Evolutionary conservation across 169 alveolate species (phyloP), one percentile per base, ranked within the genome.

Genomic region (Cryptosporidium canis): DNA sequence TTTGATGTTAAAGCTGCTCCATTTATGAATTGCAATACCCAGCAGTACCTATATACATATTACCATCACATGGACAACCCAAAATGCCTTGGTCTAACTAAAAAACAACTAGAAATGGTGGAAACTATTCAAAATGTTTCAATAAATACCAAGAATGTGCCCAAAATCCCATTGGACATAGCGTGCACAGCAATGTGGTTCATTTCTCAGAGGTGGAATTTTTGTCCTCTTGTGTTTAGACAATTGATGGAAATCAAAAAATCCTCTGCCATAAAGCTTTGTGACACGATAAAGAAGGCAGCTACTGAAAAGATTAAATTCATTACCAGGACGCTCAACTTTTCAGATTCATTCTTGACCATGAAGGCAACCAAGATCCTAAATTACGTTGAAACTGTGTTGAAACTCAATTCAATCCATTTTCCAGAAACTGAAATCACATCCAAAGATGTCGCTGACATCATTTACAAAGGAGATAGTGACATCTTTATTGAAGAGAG

Each of bases 1-100:
- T 77, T 77, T 77, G 72, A 77, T 77, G 87, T 58, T 11, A 77
- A 77, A 16, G 68, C 66, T n/a, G 87, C 87, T 77, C 87, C 87
- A 37, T 77, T 77, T 61, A 77, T 77, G 87, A 56, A 77, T 27
- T 77, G 65, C n/a, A 77, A 35, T 29, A 56, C 70, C 39, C 87
- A 61, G 5, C 87, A 77, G 39, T 37, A 58, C 29, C 55, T 77
- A 24, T 77, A 58, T 58, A 58, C 77, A 14, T 77, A 77, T 41
- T 61, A 77, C n/a, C 68, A 77, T n/a, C 68, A 37, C 27, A 27
- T 27, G 37, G 87, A 77, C 27, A 77, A 55, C 41, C 14, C 87
- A 0, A 77, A 77, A 43, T 77, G 87, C 58, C 61, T 77, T 6
- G 87, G 87, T 5, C 77, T 77, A 21, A 56, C 70, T 18, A 39